Percentiles rank a stretch among this genome's conserved stretches.
Evolutionary conservation across 768 basidiomycete species (phyloP).

Genomic region (Phaffia australis): DNA sequence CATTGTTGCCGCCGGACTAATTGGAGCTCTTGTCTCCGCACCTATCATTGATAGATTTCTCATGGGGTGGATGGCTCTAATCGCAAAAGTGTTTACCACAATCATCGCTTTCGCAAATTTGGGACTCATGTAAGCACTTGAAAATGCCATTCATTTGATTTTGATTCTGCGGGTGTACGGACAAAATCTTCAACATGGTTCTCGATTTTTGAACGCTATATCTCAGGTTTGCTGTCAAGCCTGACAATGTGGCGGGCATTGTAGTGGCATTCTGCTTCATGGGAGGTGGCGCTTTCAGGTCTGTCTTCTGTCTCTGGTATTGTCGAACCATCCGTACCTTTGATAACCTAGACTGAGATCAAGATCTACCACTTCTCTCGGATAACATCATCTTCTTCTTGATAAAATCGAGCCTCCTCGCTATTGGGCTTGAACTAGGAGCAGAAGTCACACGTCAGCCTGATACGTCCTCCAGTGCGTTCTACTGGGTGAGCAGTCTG

Average conservation of each 20-base stretch:
- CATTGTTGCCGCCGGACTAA: not conserved
- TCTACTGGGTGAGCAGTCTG: conserved; percentile 71
- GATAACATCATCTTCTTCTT: no score
- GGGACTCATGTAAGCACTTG: conserved; percentile 72
- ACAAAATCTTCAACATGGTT: not conserved
- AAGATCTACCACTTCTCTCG: no score
- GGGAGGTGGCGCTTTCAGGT: conserved; percentile 38
- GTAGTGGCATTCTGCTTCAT: conserved; percentile 60
- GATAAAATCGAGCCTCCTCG: conserved; percentile 49
- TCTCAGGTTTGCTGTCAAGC: conserved; percentile 45
- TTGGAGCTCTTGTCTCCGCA: not conserved
- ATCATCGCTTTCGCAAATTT: conserved; percentile 53
- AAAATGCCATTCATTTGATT: conserved; percentile 28
- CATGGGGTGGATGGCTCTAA: conserved; percentile 52
- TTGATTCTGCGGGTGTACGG: no score
- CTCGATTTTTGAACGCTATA: conserved; percentile 9
- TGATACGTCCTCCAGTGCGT: conserved; percentile 59
- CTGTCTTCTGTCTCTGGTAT: conserved; percentile 37
- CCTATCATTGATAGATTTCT: conserved; percentile 54
- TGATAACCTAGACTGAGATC: no score
- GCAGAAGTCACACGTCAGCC: conserved; percentile 71
- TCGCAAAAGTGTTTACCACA: conserved; percentile 53
- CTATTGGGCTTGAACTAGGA: conserved; percentile 63
- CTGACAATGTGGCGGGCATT: conserved; percentile 50
- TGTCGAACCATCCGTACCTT: conserved; percentile 32